Base-by-base conservation (phyloP, 768 basidiomycete genomes). In the Pisolithus albus region DNA sequence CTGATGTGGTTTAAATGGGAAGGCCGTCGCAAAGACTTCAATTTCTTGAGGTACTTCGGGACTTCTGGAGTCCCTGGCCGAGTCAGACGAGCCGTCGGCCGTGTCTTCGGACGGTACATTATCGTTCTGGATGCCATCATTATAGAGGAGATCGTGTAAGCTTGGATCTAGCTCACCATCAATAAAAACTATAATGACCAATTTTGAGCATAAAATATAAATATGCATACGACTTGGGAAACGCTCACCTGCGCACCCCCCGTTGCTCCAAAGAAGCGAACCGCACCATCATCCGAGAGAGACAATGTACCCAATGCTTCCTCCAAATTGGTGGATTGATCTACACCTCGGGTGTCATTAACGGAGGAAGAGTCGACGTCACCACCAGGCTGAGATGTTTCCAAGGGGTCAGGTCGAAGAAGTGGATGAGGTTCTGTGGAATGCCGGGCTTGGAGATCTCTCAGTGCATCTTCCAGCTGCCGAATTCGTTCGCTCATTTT, bases 1-100 rank as follows among this genome's bases (percentile, higher is more conserved):
- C 18, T 81, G 82, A 56, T 79, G 64, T n/a, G 83, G 83, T 0
- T 80, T 82, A 61, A 86, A 81, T 0, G 83, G 84, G 61, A 86
- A 86, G 19, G 77, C 68, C 38, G 73, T 74, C 5, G 83, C 80
- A 63, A 85, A 83, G 55, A 75, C 72, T 15, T 72, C 61, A 41
- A 68, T 52, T 32, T 64, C 67, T 44, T 64, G 67, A 8, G 64
- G 61, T 8, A 69, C 52, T 9, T 63, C 56, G 7, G 70, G 65
- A 10, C 60, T 64, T 47, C 59, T 63, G 2, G 64, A 59, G 49
- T 64, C 61, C 11, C 62, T 61, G 24, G 51, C 32, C 9, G 67
- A 68, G 43, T 65, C 60, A 0, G 70, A 61, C 2, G 57, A 57
- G 46, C 63, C 52, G 43, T 57, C 56, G 16, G 50, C 34, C 13